Base-by-base conservation (phyloP, 306 rosid genomes). In the Bauhinia variegata region DNA sequence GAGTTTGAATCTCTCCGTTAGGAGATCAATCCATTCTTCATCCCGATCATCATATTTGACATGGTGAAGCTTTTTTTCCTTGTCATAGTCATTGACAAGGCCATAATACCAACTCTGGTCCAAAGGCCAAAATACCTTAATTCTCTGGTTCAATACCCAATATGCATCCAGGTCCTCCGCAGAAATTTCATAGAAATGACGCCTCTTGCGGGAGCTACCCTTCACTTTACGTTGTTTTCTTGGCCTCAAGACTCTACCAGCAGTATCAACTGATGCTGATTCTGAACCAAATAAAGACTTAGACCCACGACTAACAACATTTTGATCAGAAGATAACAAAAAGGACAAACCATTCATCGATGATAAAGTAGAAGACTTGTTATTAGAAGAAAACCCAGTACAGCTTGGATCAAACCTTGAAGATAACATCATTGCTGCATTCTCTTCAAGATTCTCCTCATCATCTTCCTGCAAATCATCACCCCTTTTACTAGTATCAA, bases 351-450 rank as follows among this genome's bases (percentile, higher is more conserved):
- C 89, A 71, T 86, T 80, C 32, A 72, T 70, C 7, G 87, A 74
- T 66, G 82, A 80, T 74, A 78, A 64, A 19, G 79, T 77, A 64
- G 87, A 75, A 70, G 87, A 77, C 82, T 87, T 85, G 71, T 71
- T 62, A 73, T 75, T 81, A 32, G 81, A 76, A 23, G 93, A 76
- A 83, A 86, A 88, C 23, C 96, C 97, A 46, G 99, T 88, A 79
- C 92, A 95, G 80, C 82, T 90, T 31, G 97, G 96, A 88, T 95
- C 95, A 82, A 95, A 95, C 85, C 99, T 82, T 57, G 99, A 95
- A 19, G 99, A 95, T 63, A 95, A 86, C 99, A 95, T 95, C 78
- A 82, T 86, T 5, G 97, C 97, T 52, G 99, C 99, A 75, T 90
- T 95, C 81, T 90, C 96, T 82, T 95, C 99, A 43, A 95, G 97